Conservation (phyloP, 371 early-diverging fungal genomes). For the Mucor irregularis region DNA sequence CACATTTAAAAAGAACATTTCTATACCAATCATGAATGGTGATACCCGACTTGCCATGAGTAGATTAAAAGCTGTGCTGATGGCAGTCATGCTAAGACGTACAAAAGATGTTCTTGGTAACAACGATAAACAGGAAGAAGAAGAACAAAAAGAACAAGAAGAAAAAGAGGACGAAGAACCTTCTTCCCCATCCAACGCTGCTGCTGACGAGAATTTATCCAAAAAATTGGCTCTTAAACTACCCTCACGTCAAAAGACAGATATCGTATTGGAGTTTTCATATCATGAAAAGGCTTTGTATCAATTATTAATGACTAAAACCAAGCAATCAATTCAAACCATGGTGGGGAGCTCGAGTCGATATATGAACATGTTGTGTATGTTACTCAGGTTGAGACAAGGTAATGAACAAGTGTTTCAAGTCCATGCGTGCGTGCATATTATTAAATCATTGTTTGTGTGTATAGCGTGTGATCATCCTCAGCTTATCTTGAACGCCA, state of each 20-base stretch:
- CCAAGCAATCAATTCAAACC: constrained; percentile 39
- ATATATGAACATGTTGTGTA: constrained; percentile 60
- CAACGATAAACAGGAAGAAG: not conserved
- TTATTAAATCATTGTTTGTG: constrained; percentile 3
- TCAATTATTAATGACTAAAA: constrained; percentile 53
- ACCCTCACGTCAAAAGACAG: constrained; percentile 58
- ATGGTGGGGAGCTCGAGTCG: constrained; percentile 47
- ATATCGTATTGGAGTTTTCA: constrained; percentile 53
- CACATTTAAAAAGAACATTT: constrained; percentile 59
- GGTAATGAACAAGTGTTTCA: constrained; percentile 18
- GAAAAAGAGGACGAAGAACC: not conserved
- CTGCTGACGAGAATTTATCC: constrained; percentile 1
- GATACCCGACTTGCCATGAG: constrained; percentile 41
- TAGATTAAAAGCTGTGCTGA: constrained; percentile 61
- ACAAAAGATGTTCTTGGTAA: constrained; percentile 53
- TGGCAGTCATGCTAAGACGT: constrained; percentile 75
- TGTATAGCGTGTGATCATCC: constrained; percentile 71
- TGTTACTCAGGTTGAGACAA: constrained; percentile 59
- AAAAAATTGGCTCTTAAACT: constrained; percentile 65
- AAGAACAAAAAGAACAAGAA: not conserved
- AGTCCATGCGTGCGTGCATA: too few relatives aligned
- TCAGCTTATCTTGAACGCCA: constrained; percentile 68
- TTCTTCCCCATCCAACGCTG: not conserved
- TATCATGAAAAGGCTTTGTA: constrained; percentile 64
- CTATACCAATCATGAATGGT: constrained; percentile 47